These are phyloP conservation scores for Lactarius indigo DNA, from an alignment of 768 basidiomycete genomes.

Conservation along the genomic window DNA sequence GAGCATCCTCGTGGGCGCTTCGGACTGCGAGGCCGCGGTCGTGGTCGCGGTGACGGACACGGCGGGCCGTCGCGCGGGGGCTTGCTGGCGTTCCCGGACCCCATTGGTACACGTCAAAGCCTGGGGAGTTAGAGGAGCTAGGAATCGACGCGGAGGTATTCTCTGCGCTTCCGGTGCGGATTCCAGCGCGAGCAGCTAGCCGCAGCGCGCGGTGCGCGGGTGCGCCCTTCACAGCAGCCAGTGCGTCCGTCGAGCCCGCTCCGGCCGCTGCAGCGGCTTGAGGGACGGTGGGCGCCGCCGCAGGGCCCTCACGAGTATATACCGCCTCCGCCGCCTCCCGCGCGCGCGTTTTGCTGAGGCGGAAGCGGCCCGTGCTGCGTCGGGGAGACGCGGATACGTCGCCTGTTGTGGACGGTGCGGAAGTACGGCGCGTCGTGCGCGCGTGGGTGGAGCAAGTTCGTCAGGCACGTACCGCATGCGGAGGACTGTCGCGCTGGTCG, in stretches of 20 bases:
- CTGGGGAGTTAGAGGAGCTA: conserved; percentile 56
- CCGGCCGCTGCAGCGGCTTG: conserved; percentile 52
- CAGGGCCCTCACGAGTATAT: conserved; percentile 37
- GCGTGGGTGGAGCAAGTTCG: conserved; percentile 70
- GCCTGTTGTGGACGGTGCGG: conserved; percentile 59
- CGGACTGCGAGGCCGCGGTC: conserved; percentile 1
- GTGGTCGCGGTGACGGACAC: background rate
- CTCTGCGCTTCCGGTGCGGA: conserved; percentile 51
- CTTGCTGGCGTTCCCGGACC: conserved; percentile 35
- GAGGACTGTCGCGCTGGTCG: conserved; percentile 75
- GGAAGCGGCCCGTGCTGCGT: conserved; percentile 50
- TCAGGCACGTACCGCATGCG: conserved; percentile 58
- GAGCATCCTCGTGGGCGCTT: background rate
- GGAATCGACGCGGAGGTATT: conserved; percentile 77
- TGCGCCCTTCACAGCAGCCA: conserved; percentile 17
- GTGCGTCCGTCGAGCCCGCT: conserved; percentile 28
- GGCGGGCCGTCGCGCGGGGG: conserved; percentile 37
- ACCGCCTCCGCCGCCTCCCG: conserved; percentile 49
- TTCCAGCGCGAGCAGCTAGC: conserved; percentile 78
- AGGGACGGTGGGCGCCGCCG: conserved; percentile 29
- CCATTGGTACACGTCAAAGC: conserved; percentile 41
- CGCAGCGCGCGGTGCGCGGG: conserved; percentile 49
- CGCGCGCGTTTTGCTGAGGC: conserved; percentile 53
- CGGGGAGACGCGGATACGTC: conserved; percentile 49
- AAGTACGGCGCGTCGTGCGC: conserved; percentile 69